phyloP scores from a whole-genome alignment of 192 early-diverging fungal species.

The Linderina pennispora region DNA sequence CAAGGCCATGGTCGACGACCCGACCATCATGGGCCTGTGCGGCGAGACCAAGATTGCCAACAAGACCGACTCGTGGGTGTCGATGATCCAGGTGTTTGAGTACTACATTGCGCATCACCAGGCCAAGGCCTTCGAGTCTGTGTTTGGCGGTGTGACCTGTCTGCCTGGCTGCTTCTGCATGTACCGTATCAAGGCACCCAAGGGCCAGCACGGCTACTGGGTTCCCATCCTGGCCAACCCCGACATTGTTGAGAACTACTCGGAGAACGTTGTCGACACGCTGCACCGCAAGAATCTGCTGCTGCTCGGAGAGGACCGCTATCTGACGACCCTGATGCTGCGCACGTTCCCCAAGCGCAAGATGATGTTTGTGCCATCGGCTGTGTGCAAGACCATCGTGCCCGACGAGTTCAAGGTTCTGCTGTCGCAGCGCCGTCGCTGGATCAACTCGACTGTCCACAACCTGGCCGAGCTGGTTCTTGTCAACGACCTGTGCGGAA shows the following conservation, averaged over 20 bases:
- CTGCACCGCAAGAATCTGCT: constrained; percentile 93
- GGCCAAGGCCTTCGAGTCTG: constrained; percentile 77
- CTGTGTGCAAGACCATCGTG: constrained; percentile 89
- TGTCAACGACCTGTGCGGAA: constrained; percentile 81
- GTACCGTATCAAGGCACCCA: constrained; percentile 81
- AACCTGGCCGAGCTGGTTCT: constrained; percentile 80
- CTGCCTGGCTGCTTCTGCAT: constrained; percentile 82
- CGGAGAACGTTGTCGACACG: constrained; percentile 79
- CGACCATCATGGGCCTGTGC: constrained; percentile 66
- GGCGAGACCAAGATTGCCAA: constrained; percentile 81
- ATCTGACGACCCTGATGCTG: constrained; percentile 92
- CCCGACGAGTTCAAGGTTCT: constrained; percentile 81
- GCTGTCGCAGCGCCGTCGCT: constrained; percentile 80
- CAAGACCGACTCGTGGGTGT: constrained; percentile 70
- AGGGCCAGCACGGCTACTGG: constrained; percentile 68
- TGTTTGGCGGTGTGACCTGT: constrained; percentile 82
- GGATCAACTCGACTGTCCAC: constrained; percentile 95
- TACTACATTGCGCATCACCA: constrained; percentile 83
- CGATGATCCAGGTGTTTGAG: constrained; percentile 83
- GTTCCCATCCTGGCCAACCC: constrained; percentile 82
- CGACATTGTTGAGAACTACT: constrained; percentile 79
- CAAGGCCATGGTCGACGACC: constrained; percentile 66
- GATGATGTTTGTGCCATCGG: constrained; percentile 91
- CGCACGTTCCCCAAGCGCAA: constrained; percentile 89
- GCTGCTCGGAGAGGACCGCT: constrained; percentile 93